Base-by-base conservation (phyloP, 495 filamentous ascomycete species). In the Cenococcum geophilum region DNA sequence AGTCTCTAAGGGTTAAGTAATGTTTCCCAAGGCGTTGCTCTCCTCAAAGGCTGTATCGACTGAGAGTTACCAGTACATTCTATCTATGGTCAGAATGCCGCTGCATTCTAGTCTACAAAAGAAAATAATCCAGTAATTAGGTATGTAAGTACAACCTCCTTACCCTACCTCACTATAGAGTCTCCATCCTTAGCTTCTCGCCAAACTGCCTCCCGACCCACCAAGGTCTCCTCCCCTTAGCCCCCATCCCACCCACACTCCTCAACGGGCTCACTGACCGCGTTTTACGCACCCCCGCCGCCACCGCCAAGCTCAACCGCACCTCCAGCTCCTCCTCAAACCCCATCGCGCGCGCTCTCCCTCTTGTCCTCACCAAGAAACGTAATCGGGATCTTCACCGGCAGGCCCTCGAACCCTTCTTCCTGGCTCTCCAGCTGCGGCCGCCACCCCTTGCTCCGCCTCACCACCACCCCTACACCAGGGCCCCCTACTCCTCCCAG, bases 301-400 rank as follows among this genome's bases (percentile, higher is more conserved):
- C 49, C 6, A 32, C 8, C 49, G 18, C 49, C 14, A 52, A 32
- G 14, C 49, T 32, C 21, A 52, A n/a, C 10, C 25, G 14, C 49
- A 52, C 25, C 49, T 52, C 49, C 49, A 45, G 40, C 49, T 27
- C 49, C 49, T 52, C 4, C 49, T 52, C 49, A 1, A 52, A 22
- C 49, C 23, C 49, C 9, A 25, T 23, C 9, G 22, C 45, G 45
- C 45, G 25, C 5, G 1, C 18, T 52, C 25, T 16, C 12, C 49
- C 49, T 25, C 49, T 25, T 52, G 10, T 16, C 23, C 49, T 16
- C 40, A 4, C 18, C 40, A 23, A 52, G 1, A 20, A 52, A 25
- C 23, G 49, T 52, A 32, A 52, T 32, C 20, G 49, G 40, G 40
- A 14, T 45, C 18, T 23, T 52, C 5, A 8, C 16, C 49, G 25